These are phyloP conservation scores for Isochrysis galbana DNA, from an alignment of 78 protist genomes.

Conservation along the genomic window DNA sequence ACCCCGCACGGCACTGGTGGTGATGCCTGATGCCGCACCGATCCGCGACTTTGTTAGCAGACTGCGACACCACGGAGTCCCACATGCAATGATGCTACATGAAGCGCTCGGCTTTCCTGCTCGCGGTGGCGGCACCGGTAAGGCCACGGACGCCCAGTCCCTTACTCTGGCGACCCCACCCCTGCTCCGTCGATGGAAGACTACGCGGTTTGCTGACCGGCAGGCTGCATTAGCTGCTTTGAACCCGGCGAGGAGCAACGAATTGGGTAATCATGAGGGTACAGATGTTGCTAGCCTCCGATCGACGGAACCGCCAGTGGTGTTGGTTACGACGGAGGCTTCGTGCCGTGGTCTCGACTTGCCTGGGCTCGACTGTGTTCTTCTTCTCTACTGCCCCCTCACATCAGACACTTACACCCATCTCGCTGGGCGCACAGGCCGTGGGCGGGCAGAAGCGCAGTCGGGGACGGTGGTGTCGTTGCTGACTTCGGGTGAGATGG, in stretches of 20 bases:
- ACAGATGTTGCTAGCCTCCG: too few relatives aligned
- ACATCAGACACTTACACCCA: not conserved
- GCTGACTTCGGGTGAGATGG: not conserved
- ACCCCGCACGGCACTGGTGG: not conserved
- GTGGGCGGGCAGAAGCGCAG: not conserved
- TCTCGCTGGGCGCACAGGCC: not conserved
- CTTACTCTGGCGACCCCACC: not conserved
- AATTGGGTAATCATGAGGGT: too few relatives aligned
- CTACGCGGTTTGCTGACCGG: not conserved
- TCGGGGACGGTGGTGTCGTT: not conserved
- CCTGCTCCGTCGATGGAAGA: not conserved
- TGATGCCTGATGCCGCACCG: not conserved
- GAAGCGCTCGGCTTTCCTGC: not conserved
- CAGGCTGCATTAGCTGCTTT: not conserved
- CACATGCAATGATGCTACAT: not conserved
- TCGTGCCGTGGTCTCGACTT: not conserved
- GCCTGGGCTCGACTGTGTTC: not conserved
- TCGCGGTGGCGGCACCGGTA: not conserved
- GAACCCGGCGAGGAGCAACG: too few relatives aligned
- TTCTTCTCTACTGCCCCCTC: not conserved
- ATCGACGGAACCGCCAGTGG: not conserved
- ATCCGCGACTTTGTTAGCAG: not conserved
- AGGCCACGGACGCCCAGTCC: not conserved
- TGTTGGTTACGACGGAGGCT: not conserved
- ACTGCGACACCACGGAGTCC: not conserved